Percentiles rank a stretch among this genome's conserved stretches.
phyloP scores from a whole-genome alignment of 768 basidiomycete genomes.

The Hypholoma sublateritium region DNA sequence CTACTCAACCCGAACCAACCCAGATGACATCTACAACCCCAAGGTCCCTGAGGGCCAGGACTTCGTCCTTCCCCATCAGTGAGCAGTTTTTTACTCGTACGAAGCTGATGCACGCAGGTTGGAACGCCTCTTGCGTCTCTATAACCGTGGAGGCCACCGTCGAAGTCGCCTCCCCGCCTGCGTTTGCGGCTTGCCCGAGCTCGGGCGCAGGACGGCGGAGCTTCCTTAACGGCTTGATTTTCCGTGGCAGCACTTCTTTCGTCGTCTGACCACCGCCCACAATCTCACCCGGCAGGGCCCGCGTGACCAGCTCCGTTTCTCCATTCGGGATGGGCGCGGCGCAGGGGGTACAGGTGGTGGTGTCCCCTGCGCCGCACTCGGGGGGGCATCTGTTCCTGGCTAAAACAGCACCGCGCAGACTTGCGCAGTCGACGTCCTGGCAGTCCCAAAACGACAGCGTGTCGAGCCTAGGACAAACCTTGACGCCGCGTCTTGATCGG shows the following conservation, averaged over 20 bases:
- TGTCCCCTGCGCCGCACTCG: conserved; percentile 12
- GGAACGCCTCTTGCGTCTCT: conserved; percentile 35
- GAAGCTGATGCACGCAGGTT: conserved; percentile 36
- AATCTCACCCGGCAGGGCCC: conserved; percentile 1
- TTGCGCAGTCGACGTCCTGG: conserved; percentile 37
- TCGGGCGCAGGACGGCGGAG: conserved; percentile 21
- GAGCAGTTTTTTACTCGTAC: conserved; percentile 42
- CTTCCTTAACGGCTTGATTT: conserved; percentile 39
- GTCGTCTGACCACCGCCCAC: conserved; percentile 7
- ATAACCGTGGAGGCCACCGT: conserved; percentile 31
- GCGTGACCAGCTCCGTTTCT: conserved; percentile 10
- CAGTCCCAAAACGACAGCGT: conserved; percentile 54
- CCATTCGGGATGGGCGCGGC: conserved; percentile 22
- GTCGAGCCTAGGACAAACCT: conserved; percentile 49
- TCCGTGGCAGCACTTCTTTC: conserved; percentile 19
- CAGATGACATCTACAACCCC: conserved; percentile 38
- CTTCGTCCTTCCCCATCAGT: conserved; percentile 36
- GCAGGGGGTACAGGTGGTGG: conserved; percentile 11
- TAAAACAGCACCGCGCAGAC: conserved; percentile 35
- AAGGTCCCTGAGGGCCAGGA: conserved; percentile 34
- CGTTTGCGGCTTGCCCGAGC: conserved; percentile 1
- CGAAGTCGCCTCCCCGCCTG: conserved; percentile 11
- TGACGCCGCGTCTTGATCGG: conserved; percentile 32
- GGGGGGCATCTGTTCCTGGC: conserved; percentile 33
- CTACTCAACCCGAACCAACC: conserved; percentile 22